These are phyloP conservation scores for Patellifolia procumbens DNA, from an alignment of 179 eudicot genomes.

Conservation along the genomic window DNA sequence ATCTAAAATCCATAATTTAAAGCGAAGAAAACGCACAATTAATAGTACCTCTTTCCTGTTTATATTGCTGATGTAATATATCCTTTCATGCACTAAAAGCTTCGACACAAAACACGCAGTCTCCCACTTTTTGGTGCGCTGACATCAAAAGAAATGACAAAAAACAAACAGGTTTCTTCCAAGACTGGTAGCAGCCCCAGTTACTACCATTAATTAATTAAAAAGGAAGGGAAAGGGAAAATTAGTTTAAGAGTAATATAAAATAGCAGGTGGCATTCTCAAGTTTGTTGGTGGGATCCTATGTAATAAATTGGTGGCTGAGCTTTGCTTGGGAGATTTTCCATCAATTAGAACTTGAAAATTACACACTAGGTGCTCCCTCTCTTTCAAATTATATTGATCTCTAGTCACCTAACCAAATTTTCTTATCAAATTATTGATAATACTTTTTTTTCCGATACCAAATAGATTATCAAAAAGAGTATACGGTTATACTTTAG, in stretches of 20 bases:
- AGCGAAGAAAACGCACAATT: too few species aligned
- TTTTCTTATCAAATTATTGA: too few species aligned
- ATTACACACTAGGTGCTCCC: background rate
- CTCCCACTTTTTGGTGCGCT: slow-evolving; percentile 43
- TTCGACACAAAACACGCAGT: slow-evolving; percentile 33
- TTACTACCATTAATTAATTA: background rate
- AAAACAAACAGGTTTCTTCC: slow-evolving; percentile 25
- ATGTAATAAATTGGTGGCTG: slow-evolving; percentile 24
- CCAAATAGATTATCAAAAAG: too few species aligned
- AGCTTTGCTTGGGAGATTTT: slow-evolving; percentile 12
- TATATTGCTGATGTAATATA: slow-evolving; percentile 8
- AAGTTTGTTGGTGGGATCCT: slow-evolving; percentile 26
- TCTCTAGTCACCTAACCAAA: background rate
- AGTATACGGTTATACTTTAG: too few species aligned
- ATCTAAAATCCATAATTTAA: too few species aligned
- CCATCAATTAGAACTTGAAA: background rate
- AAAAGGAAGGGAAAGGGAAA: background rate
- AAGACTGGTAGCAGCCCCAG: slow-evolving; percentile 28
- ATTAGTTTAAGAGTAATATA: background rate
- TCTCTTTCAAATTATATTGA: too few species aligned
- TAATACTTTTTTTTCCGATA: too few species aligned
- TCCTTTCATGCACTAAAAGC: slow-evolving; percentile 28
- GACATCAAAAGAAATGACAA: slow-evolving; percentile 34
- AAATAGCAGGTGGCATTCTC: slow-evolving; percentile 6
- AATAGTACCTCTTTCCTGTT: background rate